Evolutionary conservation across 371 early-diverging fungal genomes (phyloP), one percentile per base, ranked within the genome.

Genomic region (Saksenaea oblongispora): DNA sequence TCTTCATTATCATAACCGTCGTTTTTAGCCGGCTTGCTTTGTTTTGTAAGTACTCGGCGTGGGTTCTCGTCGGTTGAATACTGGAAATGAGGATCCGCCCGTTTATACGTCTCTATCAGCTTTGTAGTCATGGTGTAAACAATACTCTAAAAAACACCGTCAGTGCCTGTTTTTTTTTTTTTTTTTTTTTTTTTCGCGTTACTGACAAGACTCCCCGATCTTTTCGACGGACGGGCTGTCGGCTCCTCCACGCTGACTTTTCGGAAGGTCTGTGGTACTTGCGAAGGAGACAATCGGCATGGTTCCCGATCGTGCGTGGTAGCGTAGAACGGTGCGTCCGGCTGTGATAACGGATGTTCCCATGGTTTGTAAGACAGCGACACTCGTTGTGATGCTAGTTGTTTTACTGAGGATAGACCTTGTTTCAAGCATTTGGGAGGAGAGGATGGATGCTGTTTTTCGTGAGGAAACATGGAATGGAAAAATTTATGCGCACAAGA

Each of bases 1-100:
- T 97, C 90, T 67, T 92, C 93, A 73, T 98, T 98, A 72, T 98
- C 98, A 66, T 84, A 86, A 3, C 95, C 96, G 60, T 95, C 93
- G 69, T 98, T 98, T 62, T 87, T 85, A 15, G 84, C 83, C 1
- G 93, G 92, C 64, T 94, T 93, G 24, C 91, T 89, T 0, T 97
- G 64, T 39, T 54, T 34, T 34, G 69, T 68, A 9, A 68, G 58
- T 2, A 59, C 24, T 4, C 69, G 55, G 28, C 59, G 36, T 0
- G 69, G 69, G 8, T 64, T 64, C 11, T 31, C n/a, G 24, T 13
- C 24, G 5, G 37, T 35, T 7, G 18, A 36, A 35, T 63, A 67
- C 7, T 34, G 44, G 34, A 63, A 67, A 2, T 39, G 54, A 28
- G 63, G 67, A n/a, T 67, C 67, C 17, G 24, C 11, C 9, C 57